Evolutionary conservation across 1,139 yeast species (phyloP).

Genomic region (Ashbya aceris): DNA sequence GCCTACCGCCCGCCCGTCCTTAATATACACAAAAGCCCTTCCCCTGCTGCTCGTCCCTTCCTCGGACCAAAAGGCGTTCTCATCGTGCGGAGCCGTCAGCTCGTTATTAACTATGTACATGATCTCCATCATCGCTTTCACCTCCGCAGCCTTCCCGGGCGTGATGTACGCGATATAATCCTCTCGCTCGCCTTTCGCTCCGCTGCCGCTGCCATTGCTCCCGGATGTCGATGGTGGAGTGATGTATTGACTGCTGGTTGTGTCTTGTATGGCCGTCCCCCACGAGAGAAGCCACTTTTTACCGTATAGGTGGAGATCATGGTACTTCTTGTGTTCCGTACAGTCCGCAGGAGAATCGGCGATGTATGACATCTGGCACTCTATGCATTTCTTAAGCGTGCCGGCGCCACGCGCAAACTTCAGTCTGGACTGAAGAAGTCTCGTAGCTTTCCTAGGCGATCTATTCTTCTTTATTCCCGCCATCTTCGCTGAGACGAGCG

Average conservation of each 20-base stretch:
- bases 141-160: constrained; percentile 17
- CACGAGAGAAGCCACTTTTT: constrained; percentile 24
- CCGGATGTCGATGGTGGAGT: constrained; percentile 12
- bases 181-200: constrained; percentile 1
- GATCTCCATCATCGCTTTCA: constrained; percentile 21
- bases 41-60: constrained; percentile 12
- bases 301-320: constrained; percentile 23
- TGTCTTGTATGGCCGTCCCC: constrained; percentile 15
- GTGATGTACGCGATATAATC: constrained; percentile 20
- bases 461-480: not conserved
- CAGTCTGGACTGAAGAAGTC: not conserved
- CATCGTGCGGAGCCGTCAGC: constrained; percentile 28
- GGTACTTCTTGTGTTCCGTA: constrained; percentile 19
- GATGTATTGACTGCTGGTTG: not conserved
- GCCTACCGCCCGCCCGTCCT: constrained; percentile 24
- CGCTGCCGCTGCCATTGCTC: not conserved
- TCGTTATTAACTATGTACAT: constrained; percentile 26
- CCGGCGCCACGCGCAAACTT: not conserved
- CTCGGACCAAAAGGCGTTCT: constrained; percentile 26
- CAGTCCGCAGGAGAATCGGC: constrained; percentile 15
- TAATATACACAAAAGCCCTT: constrained; percentile 25
- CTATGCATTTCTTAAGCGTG: constrained; percentile 15
- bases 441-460: not conserved
- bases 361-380: constrained; percentile 26
- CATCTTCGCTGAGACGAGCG: not conserved